Conservation (phyloP, 345 rosid genomes). For the Acer saccharum region DNA sequence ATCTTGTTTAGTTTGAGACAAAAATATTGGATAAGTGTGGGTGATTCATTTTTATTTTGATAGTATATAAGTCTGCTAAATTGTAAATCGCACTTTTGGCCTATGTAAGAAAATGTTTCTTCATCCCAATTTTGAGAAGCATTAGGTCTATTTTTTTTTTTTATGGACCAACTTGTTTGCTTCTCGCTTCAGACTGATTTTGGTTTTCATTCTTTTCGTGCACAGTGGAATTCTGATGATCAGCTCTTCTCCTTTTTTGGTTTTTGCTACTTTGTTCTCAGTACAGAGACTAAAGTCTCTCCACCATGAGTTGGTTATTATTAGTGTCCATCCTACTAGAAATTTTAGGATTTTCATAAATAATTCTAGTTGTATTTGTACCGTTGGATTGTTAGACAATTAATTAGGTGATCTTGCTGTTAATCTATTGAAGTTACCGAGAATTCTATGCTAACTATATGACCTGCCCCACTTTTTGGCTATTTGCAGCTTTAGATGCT, state of each 20-base stretch:
- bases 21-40: too few relatives aligned
- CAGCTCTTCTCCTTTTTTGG: too few relatives aligned
- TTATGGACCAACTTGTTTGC: slow-evolving; percentile 1
- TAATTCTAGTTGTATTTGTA: not conserved
- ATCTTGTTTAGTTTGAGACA: too few relatives aligned
- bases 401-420: not conserved
- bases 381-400: not conserved
- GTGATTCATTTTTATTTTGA: too few relatives aligned
- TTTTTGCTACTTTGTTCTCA: not conserved
- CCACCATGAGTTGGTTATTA: not conserved
- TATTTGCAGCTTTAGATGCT: slow-evolving; percentile 37
- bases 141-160: too few relatives aligned
- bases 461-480: not conserved
- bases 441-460: not conserved
- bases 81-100: too few relatives aligned
- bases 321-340: not conserved
- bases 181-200: not conserved
- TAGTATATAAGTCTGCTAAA: too few relatives aligned
- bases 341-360: not conserved
- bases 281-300: not conserved
- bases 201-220: not conserved
- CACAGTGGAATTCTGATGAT: not conserved
- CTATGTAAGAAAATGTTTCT: too few relatives aligned
- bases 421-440: not conserved
- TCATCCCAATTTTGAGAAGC: too few relatives aligned